A percentile compares a stretch with the other conserved stretches of the same genome.
Conservation (phyloP, 768 basidiomycete genomes). For the Suillus brevipes region DNA sequence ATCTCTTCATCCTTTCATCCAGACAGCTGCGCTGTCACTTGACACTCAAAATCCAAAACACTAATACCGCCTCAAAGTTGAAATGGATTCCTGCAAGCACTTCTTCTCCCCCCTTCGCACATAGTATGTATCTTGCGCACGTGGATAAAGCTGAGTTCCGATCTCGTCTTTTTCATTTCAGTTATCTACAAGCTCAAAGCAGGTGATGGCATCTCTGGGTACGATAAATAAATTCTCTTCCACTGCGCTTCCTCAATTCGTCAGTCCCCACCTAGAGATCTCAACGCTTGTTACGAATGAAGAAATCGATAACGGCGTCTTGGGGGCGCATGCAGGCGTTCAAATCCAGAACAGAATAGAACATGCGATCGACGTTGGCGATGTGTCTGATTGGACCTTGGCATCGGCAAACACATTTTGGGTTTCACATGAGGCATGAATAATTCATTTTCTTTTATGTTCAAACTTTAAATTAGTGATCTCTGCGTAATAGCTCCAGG, state of each 20-base stretch:
- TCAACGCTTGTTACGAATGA: neutral
- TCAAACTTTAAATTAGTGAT: neutral
- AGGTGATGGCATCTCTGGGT: neutral
- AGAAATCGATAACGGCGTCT: neutral
- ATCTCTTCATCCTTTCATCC: slow-evolving; percentile 6
- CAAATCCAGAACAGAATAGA: neutral
- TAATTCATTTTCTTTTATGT: neutral
- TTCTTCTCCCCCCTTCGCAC: neutral
- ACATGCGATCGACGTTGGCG: neutral
- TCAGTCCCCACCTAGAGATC: neutral
- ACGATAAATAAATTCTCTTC: neutral
- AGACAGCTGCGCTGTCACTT: neutral
- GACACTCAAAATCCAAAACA: neutral
- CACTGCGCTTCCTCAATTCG: neutral
- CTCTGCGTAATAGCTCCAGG: neutral
- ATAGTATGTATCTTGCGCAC: neutral
- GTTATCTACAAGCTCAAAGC: neutral
- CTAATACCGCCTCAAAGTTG: neutral
- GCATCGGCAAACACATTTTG: neutral
- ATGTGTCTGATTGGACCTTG: neutral
- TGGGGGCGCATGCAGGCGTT: neutral
- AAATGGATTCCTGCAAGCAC: neutral
- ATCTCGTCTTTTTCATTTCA: neutral
- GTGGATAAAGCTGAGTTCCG: neutral
- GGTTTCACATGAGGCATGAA: neutral